Evolutionary conservation across 2,329 filamentous ascomycete species (phyloP).

Genomic region (Ascosphaera pollenicola): DNA sequence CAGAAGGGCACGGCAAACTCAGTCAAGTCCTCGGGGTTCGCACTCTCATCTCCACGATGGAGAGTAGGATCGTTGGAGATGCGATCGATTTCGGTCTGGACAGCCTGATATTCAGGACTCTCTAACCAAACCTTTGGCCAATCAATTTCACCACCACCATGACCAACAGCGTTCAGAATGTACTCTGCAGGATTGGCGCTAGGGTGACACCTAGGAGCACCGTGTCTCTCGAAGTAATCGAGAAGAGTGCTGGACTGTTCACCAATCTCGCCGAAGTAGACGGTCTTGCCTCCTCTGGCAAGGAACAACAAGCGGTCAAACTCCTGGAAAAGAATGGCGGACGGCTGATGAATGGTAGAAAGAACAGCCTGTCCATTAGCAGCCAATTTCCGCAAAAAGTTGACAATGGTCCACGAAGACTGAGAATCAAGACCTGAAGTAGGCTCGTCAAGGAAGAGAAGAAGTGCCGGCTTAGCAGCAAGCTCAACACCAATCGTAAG

Average conservation of each 20-base stretch:
- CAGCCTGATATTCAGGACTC: constrained; percentile 30
- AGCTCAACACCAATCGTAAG: constrained; percentile 86
- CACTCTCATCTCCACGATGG: constrained; percentile 17
- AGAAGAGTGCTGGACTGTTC: constrained; percentile 31
- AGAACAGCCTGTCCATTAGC: constrained; percentile 73
- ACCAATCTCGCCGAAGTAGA: constrained; percentile 46
- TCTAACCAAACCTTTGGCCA: constrained; percentile 40
- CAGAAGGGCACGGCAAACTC: constrained; percentile 65
- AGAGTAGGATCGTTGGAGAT: constrained; percentile 20
- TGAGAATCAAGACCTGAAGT: constrained; percentile 82
- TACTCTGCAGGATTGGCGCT: constrained; percentile 53
- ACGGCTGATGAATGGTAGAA: constrained; percentile 86
- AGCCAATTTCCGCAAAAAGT: constrained; percentile 65
- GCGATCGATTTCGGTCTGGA: constrained; percentile 34
- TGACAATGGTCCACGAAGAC: constrained; percentile 72
- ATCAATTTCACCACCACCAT: constrained; percentile 40
- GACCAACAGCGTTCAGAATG: constrained; percentile 38
- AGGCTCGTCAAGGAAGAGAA: constrained; percentile 81
- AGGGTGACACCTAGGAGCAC: constrained; percentile 32
- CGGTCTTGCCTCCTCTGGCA: constrained; percentile 39
- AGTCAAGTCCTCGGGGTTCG: constrained; percentile 15
- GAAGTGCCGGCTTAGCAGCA: constrained; percentile 64
- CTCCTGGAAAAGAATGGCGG: constrained; percentile 71
- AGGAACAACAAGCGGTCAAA: constrained; percentile 44
- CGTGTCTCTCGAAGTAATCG: constrained; percentile 41